phyloP scores from a whole-genome alignment of 2,329 filamentous ascomycete genomes.

The Fusarium ambrosium region DNA sequence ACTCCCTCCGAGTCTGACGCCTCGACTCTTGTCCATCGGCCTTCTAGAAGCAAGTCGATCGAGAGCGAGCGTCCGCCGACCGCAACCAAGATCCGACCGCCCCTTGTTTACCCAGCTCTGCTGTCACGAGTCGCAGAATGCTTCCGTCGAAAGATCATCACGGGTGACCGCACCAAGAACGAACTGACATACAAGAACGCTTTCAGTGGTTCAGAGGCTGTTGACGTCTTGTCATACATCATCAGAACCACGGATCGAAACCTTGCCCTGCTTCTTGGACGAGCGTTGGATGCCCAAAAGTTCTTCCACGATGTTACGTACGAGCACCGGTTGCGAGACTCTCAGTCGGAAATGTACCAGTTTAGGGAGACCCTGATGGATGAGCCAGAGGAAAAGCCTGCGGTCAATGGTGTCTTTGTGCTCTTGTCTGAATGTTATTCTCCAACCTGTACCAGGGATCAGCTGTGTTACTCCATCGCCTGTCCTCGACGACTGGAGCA shows the following conservation, averaged over 20 bases:
- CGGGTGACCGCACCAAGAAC: slow-evolving; percentile 94
- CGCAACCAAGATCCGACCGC: slow-evolving; percentile 74
- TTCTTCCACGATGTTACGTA: slow-evolving; percentile 99
- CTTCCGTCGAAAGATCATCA: slow-evolving; percentile 88
- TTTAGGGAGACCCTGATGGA: slow-evolving; percentile 95
- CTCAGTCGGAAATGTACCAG: slow-evolving; percentile 95
- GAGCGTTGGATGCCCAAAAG: slow-evolving; percentile 95
- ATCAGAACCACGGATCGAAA: slow-evolving; percentile 98
- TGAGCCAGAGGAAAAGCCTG: slow-evolving; percentile 76
- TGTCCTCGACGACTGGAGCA: slow-evolving; percentile 95
- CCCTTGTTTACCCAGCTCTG: slow-evolving; percentile 92
- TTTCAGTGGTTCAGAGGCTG: slow-evolving; percentile 94
- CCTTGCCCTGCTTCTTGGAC: slow-evolving; percentile 87
- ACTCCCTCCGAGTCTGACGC: slow-evolving; percentile 70
- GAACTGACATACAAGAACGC: slow-evolving; percentile 97
- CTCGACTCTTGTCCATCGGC: slow-evolving; percentile 64
- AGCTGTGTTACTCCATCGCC: slow-evolving; percentile 97
- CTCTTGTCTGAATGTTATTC: slow-evolving; percentile 97
- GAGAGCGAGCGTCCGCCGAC: slow-evolving; percentile 69
- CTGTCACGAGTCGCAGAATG: slow-evolving; percentile 94
- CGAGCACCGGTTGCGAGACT: slow-evolving; percentile 94
- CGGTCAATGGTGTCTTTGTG: slow-evolving; percentile 96
- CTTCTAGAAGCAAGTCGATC: slow-evolving; percentile 69
- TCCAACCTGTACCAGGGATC: slow-evolving; percentile 94
- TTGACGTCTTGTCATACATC: slow-evolving; percentile 95